Evolutionary conservation across 805 yeast genomes (phyloP).

Genomic region (Candida maltosa): DNA sequence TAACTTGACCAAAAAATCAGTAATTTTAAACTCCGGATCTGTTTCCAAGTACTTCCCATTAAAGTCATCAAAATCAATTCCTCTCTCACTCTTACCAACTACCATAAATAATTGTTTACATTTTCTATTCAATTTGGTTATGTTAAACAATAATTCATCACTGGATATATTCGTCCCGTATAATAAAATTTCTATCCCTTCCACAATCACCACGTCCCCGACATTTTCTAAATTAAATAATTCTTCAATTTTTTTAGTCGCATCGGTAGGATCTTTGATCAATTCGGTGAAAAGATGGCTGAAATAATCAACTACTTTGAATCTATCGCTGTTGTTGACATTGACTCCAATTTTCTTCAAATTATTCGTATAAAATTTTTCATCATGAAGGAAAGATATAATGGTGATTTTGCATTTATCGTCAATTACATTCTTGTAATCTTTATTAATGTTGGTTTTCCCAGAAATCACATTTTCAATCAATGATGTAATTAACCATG

Average conservation of each 20-base stretch:
- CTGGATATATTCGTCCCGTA: slow-evolving; percentile 37
- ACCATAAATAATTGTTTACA: slow-evolving; percentile 35
- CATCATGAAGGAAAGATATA: slow-evolving; percentile 32
- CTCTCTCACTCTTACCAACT: slow-evolving; percentile 28
- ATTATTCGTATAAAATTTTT: slow-evolving; percentile 29
- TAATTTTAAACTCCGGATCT: slow-evolving; percentile 38
- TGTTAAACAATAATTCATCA: slow-evolving; percentile 28
- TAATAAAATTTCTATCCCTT: slow-evolving; percentile 46
- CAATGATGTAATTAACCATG: slow-evolving; percentile 59
- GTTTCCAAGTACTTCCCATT: slow-evolving; percentile 13
- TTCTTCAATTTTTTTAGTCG: slow-evolving; percentile 12
- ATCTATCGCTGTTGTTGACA: slow-evolving; percentile 19
- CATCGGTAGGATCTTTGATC: slow-evolving; percentile 19
- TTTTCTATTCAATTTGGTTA: slow-evolving; percentile 29
- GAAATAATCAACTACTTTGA: slow-evolving; percentile 44
- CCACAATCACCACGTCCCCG: slow-evolving; percentile 33
- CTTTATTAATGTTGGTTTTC: slow-evolving; percentile 38
- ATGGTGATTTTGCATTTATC: slow-evolving; percentile 29
- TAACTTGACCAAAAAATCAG: slow-evolving; percentile 46
- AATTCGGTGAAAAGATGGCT: slow-evolving; percentile 40
- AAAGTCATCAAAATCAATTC: slow-evolving; percentile 24
- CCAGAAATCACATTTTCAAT: slow-evolving; percentile 51
- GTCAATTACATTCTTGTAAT: slow-evolving; percentile 14
- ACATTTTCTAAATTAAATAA: slow-evolving; percentile 10
- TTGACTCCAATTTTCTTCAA: slow-evolving; percentile 40